Conservation (phyloP, 179 eudicot genomes). For the Silene noctiflora region DNA sequence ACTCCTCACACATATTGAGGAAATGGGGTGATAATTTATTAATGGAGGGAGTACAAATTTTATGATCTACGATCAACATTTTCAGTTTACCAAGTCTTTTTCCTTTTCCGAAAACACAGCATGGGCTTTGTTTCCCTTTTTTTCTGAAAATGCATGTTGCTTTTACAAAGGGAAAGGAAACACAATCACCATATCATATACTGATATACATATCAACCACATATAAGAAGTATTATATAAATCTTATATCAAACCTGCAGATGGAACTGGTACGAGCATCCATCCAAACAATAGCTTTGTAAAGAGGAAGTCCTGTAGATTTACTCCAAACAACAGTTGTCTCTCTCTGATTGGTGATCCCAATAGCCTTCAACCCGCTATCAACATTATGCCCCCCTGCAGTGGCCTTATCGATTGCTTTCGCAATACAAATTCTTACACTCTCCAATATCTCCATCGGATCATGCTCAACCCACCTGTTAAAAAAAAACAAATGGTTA, state of each 20-base stretch:
- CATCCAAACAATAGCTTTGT: constrained; percentile 99
- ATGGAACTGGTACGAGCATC: constrained; percentile 87
- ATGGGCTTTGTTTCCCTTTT: too few species aligned
- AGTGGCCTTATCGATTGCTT: constrained; percentile 91
- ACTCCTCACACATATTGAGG: too few species aligned
- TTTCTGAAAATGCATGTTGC: too few species aligned
- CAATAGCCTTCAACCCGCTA: constrained; percentile 81
- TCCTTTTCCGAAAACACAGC: too few species aligned
- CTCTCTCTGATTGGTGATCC: constrained; percentile 95
- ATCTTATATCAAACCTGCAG: constrained; percentile 62
- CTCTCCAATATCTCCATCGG: constrained; percentile 96
- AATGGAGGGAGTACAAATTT: too few species aligned
- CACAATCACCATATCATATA: background rate
- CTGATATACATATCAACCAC: background rate
- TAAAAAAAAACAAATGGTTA: background rate
- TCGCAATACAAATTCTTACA: constrained; percentile 68
- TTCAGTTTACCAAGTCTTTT: too few species aligned
- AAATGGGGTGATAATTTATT: too few species aligned
- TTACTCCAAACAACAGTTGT: constrained; percentile 93
- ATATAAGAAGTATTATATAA: background rate
- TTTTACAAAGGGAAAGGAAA: too few species aligned
- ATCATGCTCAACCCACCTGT: constrained; percentile 97
- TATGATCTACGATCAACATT: too few species aligned
- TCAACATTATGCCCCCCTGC: constrained; percentile 83
- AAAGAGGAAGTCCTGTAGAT: constrained; percentile 74